Percentiles rank a stretch among this genome's conserved stretches.
Evolutionary conservation across 257 asterid species (phyloP).

Genomic region (Misopates orontium): DNA sequence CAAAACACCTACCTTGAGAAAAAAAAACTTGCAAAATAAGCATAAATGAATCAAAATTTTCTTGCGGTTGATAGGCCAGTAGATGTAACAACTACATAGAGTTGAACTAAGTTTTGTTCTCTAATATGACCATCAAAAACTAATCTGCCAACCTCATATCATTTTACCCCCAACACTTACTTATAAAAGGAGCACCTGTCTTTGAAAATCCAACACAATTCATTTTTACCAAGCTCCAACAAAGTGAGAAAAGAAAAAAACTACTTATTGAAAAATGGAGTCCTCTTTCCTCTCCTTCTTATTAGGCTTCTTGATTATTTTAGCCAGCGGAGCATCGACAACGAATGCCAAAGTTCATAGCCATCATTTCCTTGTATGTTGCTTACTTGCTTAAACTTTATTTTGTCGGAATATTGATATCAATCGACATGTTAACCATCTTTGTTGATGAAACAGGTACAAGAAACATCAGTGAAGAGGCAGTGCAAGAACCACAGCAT

Average conservation of each 20-base stretch:
- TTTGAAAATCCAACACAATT: slow-evolving; percentile 23
- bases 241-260: not conserved
- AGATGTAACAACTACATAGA: slow-evolving; percentile 10
- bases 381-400: not conserved
- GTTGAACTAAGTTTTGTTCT: slow-evolving; percentile 47
- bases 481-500: slow-evolving; percentile 71
- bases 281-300: slow-evolving; percentile 30
- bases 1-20: too few relatives aligned
- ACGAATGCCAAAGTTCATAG: slow-evolving; percentile 56
- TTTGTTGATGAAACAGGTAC: slow-evolving; percentile 43
- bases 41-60: not conserved
- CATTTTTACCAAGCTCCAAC: not conserved
- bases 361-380: slow-evolving; percentile 75
- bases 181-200: slow-evolving; percentile 38
- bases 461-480: slow-evolving; percentile 85
- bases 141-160: slow-evolving; percentile 54
- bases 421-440: not conserved
- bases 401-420: not conserved
- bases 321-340: slow-evolving; percentile 26
- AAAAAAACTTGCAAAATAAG: too few relatives aligned
- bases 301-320: slow-evolving; percentile 33
- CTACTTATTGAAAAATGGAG: slow-evolving; percentile 33
- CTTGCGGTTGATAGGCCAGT: slow-evolving; percentile 10
- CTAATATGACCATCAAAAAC: slow-evolving; percentile 35
- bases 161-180: not conserved